Base-by-base conservation (phyloP, 2,329 filamentous ascomycete species). In the Geoglossum cookeanum region DNA sequence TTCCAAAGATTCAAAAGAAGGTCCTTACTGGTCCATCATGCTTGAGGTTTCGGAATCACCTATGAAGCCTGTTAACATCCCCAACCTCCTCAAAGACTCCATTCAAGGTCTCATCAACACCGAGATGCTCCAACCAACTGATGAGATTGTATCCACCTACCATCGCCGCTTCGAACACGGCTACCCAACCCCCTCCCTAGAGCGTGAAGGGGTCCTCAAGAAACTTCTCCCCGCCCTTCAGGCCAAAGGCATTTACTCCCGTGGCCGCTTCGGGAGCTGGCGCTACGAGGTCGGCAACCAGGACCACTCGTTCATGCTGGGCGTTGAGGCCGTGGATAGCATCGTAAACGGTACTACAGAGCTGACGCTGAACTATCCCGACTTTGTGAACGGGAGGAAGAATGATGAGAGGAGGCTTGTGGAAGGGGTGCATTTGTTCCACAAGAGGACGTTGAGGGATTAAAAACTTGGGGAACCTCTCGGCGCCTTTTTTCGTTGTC, bases 21-120 rank as follows among this genome's bases (percentile, higher is more conserved):
- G 92, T 37, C 92, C 92, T 47, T 98, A 98, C 82, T 98, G 92
- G 92, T 97, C 91, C 62, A 94, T 98, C 77, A 98, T 98, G 92
- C 76, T 98, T 65, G 92, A 98, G 74, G 85, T 98, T 60, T 97
- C 92, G 35, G 87, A 98, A 74, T 97, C 91, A 35, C 81, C 80
- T 67, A 81, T 94, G 84, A 98, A 98, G 80, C 87, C 89, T 44
- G 90, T 97, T 35, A 83, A 97, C 71, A 76, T 85, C 65, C 81
- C 82, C 65, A 95, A 84, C 70, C 74, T 98, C 61, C 78, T 98
- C 66, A 80, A 79, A 71, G 90, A 98, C 68, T 92, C 81, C 67
- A 97, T 98, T 70, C 86, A 94, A 75, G 92, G 92, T 67, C 84
- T 97, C 55, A 79, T 98, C 78, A 97, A 96, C 80, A 98, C 92